These are phyloP conservation scores for Bremia lactucae DNA, from an alignment of 352 stramenopile genomes.

Conservation along the genomic window DNA sequence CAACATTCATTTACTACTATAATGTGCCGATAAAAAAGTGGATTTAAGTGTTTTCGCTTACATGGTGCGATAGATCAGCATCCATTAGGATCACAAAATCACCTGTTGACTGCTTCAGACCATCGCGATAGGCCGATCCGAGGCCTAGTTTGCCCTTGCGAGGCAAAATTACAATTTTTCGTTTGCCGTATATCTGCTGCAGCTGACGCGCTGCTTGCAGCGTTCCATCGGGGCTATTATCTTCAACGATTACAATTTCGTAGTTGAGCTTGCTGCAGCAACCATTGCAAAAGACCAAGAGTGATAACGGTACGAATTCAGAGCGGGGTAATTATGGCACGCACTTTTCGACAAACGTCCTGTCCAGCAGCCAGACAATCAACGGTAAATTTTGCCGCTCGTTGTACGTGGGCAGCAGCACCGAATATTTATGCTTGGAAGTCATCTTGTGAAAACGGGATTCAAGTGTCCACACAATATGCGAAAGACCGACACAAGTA, in stretches of 20 bases:
- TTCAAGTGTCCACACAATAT: too few relatives aligned
- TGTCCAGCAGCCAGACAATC: slow-evolving; percentile 94
- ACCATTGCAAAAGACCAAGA: too few relatives aligned
- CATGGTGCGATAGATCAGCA: slow-evolving; percentile 96
- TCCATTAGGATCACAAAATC: slow-evolving; percentile 98
- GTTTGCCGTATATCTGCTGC: slow-evolving; percentile 85
- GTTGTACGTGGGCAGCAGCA: slow-evolving; percentile 98
- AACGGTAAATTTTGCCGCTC: slow-evolving; percentile 97
- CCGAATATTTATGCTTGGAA: slow-evolving; percentile 75
- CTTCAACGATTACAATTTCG: slow-evolving; percentile 97
- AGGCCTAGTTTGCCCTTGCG: slow-evolving; percentile 93
- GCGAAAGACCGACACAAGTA: too few relatives aligned
- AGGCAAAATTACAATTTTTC: slow-evolving; percentile 89
- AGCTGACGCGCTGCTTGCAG: slow-evolving; percentile 88
- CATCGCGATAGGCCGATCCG: slow-evolving; percentile 94
- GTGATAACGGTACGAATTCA: not conserved
- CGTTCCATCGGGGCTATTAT: slow-evolving; percentile 95
- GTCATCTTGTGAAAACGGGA: slow-evolving; percentile 13
- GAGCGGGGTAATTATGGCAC: slow-evolving; percentile 6
- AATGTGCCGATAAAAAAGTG: not conserved
- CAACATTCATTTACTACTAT: not conserved
- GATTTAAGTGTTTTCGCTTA: slow-evolving; percentile 12
- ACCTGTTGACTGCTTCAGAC: slow-evolving; percentile 86
- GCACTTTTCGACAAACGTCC: slow-evolving; percentile 87
- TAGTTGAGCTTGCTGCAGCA: slow-evolving; percentile 74